These are phyloP conservation scores for Mycena sanguinolenta DNA, from an alignment of 768 basidiomycete species.

Conservation along the genomic window DNA sequence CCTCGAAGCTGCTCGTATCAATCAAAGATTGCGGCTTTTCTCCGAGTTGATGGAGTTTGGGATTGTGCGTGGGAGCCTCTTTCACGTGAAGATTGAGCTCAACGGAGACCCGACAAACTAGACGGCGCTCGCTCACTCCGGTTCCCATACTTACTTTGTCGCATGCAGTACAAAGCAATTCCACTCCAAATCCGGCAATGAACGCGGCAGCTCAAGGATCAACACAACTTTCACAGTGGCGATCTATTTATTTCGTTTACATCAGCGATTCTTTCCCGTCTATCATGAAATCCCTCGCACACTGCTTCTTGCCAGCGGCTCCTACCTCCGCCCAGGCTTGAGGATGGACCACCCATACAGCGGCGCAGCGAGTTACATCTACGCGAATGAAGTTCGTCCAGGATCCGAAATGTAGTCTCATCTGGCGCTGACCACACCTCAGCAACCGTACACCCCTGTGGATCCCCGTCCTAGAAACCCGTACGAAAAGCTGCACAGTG, in stretches of 20 bases:
- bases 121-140: not conserved
- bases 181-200: not conserved
- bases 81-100: too few relatives aligned
- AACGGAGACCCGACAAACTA: not conserved
- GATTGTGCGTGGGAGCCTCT: too few relatives aligned
- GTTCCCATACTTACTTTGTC: not conserved
- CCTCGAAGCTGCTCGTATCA: too few relatives aligned
- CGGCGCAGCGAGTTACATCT: slow-evolving; percentile 24
- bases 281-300: slow-evolving; percentile 11
- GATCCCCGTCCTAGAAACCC: slow-evolving; percentile 5
- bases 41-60: too few relatives aligned
- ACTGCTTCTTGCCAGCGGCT: slow-evolving; percentile 5
- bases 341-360: slow-evolving; percentile 24
- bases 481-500: slow-evolving; percentile 12
- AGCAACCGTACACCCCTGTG: slow-evolving; percentile 5
- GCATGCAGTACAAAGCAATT: not conserved
- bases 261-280: slow-evolving; percentile 6
- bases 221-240: not conserved
- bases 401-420: not conserved
- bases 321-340: not conserved
- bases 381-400: slow-evolving; percentile 20
- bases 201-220: slow-evolving; percentile 1
- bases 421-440: not conserved
- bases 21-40: too few relatives aligned
- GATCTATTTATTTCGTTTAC: slow-evolving; percentile 8